Evolutionary conservation across 2,329 filamentous ascomycete species (phyloP).

Genomic region (Myotisia sp.): DNA sequence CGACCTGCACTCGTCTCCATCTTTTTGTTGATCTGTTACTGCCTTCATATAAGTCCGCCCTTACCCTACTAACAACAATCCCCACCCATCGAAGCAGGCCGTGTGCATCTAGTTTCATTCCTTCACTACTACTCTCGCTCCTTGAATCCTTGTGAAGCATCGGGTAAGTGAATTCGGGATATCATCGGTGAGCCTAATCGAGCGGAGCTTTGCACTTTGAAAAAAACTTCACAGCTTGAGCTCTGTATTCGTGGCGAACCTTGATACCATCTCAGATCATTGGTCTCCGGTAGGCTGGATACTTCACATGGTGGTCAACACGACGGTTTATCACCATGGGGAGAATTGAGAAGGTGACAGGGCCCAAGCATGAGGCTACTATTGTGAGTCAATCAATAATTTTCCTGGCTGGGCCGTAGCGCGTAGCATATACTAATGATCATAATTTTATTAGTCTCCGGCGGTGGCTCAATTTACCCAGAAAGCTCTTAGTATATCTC

Average conservation of each 20-base stretch:
- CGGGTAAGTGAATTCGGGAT: too few species aligned
- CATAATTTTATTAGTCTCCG: conserved; percentile 55
- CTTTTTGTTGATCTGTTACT: conserved; percentile 12
- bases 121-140: too few species aligned
- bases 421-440: neutral
- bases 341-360: conserved; percentile 40
- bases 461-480: conserved; percentile 72
- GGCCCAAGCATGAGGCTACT: conserved; percentile 38
- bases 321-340: conserved; percentile 29
- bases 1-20: conserved; percentile 34
- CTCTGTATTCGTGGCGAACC: conserved; percentile 6
- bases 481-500: conserved; percentile 50
- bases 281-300: neutral
- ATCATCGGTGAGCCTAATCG: too few species aligned
- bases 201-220: neutral
- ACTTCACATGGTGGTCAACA: conserved; percentile 30
- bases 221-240: neutral
- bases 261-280: neutral
- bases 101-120: too few species aligned
- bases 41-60: too few species aligned
- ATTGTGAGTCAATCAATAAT: conserved; percentile 26
- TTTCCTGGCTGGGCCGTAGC: neutral
- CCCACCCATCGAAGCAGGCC: too few species aligned
- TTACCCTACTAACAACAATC: too few species aligned
- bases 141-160: too few species aligned